Evolutionary conservation across 768 basidiomycete genomes (phyloP), one percentile per base, ranked within the genome.

Genomic region (Boletus vinaceobasis): DNA sequence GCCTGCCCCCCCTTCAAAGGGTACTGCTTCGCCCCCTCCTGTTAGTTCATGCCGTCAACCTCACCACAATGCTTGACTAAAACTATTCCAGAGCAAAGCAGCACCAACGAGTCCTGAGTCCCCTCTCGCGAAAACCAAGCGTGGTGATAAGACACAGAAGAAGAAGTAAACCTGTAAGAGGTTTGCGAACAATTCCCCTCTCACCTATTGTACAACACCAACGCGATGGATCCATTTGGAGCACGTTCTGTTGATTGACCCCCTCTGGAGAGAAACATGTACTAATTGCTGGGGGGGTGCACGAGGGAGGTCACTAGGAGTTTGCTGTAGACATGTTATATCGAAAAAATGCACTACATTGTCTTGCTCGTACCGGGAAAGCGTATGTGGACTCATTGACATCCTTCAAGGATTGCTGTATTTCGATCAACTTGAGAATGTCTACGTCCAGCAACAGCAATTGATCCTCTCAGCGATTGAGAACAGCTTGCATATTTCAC

Each of bases 71-170:
- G 13, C 15, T n/a, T 32, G 55, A 57, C 44, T 48, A 17, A 51
- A 21, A 35, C 14, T 6, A 36, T 38, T 46, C 4, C 43, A 70
- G 70, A 55, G 53, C 42, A 71, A 70, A 32, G 55, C 45, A 3
- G 40, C 61, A 1, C 13, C 50, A 43, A 11, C 60, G 23, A 60
- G 56, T 32, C 56, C 62, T 3, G 70, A 72, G 56, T 64, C 70
- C 17, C 60, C 64, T 48, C 67, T 65, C 31, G 59, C 61, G 21
- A 70, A 72, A 31, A 27, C 46, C 44, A 68, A 71, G 48, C 44
- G 57, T n/a, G 56, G 61, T 14, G 60, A 43, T 32, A 70, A 71
- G 58, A 59, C 29, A 2, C 38, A 57, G 10, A 70, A 72, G 68
- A 70, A 70, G 63, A 69, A 69, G 59, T 69, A 59, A 60, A 56